A percentile compares a stretch with the other conserved stretches of the same genome.
Conservation (phyloP, 495 filamentous ascomycete species). For the Penicillium paxilli region DNA sequence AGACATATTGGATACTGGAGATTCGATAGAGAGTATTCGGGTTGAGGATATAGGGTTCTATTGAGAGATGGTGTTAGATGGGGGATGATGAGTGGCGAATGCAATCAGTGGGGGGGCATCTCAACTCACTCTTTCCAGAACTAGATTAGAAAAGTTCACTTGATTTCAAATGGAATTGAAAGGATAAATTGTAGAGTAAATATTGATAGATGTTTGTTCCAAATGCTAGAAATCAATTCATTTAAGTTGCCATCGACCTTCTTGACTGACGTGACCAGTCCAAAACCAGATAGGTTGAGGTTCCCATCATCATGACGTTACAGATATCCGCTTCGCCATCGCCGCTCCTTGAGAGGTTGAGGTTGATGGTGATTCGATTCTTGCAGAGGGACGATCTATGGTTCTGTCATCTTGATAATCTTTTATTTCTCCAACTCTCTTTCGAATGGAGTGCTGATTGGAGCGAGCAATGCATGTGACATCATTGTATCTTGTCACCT, state of each 20-base stretch:
- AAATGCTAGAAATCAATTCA: not conserved
- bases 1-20: conserved; percentile 32
- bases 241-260: not conserved
- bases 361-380: no score
- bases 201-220: not conserved
- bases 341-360: no score
- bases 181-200: no score
- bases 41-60: not conserved
- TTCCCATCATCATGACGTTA: conserved; percentile 31
- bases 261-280: conserved; percentile 20
- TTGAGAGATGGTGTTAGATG: not conserved
- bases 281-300: conserved; percentile 14
- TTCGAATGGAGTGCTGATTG: not conserved
- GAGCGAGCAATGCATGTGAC: not conserved
- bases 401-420: no score
- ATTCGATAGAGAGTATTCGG: not conserved
- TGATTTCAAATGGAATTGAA: no score
- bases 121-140: no score
- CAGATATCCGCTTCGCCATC: no score
- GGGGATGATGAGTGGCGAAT: not conserved
- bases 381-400: no score
- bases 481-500: not conserved
- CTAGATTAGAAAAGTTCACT: no score
- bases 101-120: no score
- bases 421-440: no score